phyloP scores from a whole-genome alignment of 257 asterid genomes.

The Nicotiana tabacum region DNA sequence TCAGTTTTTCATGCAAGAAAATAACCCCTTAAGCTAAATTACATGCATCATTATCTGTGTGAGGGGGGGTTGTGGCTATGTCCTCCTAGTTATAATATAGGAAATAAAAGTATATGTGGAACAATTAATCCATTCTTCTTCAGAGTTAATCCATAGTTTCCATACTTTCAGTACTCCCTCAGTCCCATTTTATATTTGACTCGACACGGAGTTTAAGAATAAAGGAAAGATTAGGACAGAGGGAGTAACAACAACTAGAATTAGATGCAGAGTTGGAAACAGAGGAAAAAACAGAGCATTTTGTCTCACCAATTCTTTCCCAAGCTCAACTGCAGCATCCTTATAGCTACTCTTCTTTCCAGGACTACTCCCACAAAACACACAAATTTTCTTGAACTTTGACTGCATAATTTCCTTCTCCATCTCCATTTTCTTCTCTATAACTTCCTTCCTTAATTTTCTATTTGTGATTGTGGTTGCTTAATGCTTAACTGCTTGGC shows the following conservation, averaged over 20 bases:
- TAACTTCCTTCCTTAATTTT: not conserved
- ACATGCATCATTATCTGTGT: not conserved
- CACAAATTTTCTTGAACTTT: constrained; percentile 37
- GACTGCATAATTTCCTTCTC: constrained; percentile 21
- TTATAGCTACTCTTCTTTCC: constrained; percentile 34
- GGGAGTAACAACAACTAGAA: no score
- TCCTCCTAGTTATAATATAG: not conserved
- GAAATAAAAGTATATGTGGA: not conserved
- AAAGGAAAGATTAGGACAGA: no score
- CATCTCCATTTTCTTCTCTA: constrained; percentile 5
- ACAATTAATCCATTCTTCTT: not conserved
- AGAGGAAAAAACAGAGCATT: not conserved
- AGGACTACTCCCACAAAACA: constrained; percentile 38
- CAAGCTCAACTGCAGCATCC: constrained; percentile 37
- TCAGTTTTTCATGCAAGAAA: not conserved
- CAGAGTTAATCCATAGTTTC: not conserved
- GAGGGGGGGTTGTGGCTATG: not conserved
- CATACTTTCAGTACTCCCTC: no score
- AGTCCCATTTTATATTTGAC: no score
- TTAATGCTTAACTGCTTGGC: not conserved
- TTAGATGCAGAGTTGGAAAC: no score
- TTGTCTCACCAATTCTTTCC: constrained; percentile 29
- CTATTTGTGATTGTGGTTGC: not conserved
- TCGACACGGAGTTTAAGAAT: no score
- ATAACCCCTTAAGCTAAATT: not conserved